Base-by-base conservation (phyloP, 2,329 filamentous ascomycete genomes). In the Hymenoscyphus albidus region DNA sequence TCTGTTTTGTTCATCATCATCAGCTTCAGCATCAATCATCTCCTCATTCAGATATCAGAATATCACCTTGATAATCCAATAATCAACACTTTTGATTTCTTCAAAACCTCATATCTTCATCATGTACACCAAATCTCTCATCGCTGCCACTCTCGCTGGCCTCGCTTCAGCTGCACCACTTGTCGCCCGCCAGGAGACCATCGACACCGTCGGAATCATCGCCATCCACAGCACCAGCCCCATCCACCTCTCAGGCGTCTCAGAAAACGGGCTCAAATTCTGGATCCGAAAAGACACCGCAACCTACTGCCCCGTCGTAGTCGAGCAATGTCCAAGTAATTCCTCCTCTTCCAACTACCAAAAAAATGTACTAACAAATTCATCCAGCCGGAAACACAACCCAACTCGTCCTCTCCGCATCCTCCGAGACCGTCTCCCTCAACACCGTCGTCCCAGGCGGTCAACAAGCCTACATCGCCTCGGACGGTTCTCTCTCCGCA, bases 401-500 rank as follows among this genome's bases (percentile, higher is more conserved):
- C 16, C 51, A 63, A n/a, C 59, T 68, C 40, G 32, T 14, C 39
- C 62, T 58, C 61, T 63, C 48, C 22, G 22, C 39, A 35, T 39
- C 35, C 38, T 31, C 27, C 39, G 58, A 60, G 31, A 39, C 27
- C 31, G 22, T 64, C 16, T 58, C 9, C 14, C 31, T 67, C 32
- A 35, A 64, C 56, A 39, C 27, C n/a, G 16, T 18, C 5, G 62
- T 66, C 16, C 62, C 65, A 51, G 65, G 69, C 27, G 67, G 69
- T 27, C 65, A 70, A 62, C 59, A 62, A 59, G 54, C 63, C 55
- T 71, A 69, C 60, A 79, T 81, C 66, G 68, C 74, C 61, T 68
- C 71, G 51, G 74, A 74, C 13, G 73, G 71, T 2, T 75, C 70
- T 2, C 68, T 69, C 55, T 61, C 57, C n/a, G 67, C 67, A 56